Conservation (phyloP, 805 yeast genomes). For the Yarrowia keelungensis region DNA sequence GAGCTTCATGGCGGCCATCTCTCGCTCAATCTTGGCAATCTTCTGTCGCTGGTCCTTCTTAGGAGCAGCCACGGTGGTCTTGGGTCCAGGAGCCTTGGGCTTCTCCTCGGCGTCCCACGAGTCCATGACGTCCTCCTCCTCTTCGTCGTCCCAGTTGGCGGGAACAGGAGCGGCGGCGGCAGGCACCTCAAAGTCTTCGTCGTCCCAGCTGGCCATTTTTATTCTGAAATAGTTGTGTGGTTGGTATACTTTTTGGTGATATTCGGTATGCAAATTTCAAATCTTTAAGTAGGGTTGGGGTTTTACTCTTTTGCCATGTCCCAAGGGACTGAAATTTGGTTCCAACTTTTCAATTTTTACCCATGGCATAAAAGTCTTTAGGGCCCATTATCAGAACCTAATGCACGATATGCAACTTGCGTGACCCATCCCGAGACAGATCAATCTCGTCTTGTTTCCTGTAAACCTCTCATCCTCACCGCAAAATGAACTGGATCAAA, state of each 20-base stretch:
- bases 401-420: constrained; percentile 12
- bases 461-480: neutral
- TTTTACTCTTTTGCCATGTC: constrained; percentile 1
- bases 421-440: neutral
- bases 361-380: neutral
- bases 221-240: neutral
- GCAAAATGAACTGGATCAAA: constrained; percentile 29
- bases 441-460: no score
- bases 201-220: constrained; percentile 57
- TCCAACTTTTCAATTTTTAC: neutral
- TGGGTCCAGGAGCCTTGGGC: constrained; percentile 53
- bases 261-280: constrained; percentile 21
- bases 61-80: constrained; percentile 55
- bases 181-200: constrained; percentile 83
- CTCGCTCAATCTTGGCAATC: constrained; percentile 52
- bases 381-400: constrained; percentile 13
- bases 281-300: constrained; percentile 29
- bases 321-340: neutral
- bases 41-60: constrained; percentile 52
- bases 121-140: constrained; percentile 76
- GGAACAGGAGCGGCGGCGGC: constrained; percentile 78
- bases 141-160: constrained; percentile 75
- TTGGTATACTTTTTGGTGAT: constrained; percentile 17
- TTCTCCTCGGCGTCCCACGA: constrained; percentile 85
- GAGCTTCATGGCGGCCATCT: constrained; percentile 54